Percentiles rank a stretch among this genome's conserved stretches.
These are phyloP conservation scores for Aspergillus sclerotioniger DNA, from an alignment of 495 filamentous ascomycete genomes.

Conservation along the genomic window DNA sequence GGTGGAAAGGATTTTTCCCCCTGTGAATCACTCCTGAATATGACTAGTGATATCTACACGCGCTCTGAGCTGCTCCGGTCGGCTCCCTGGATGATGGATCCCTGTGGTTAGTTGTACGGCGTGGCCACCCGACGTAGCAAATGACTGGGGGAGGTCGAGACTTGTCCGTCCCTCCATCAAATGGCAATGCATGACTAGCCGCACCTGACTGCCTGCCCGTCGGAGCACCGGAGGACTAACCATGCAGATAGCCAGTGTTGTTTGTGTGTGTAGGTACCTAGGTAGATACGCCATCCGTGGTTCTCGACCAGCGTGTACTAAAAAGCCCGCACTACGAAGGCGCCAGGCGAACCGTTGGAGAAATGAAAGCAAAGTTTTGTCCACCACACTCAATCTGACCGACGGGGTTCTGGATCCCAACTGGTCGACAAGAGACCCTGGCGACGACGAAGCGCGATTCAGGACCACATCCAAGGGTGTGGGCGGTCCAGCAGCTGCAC, in stretches of 20 bases:
- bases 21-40: not conserved
- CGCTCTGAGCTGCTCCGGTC: not conserved
- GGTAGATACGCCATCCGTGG: no score
- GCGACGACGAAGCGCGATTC: not conserved
- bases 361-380: not conserved
- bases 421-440: not conserved
- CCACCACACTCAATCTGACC: not conserved
- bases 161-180: not conserved
- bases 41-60: no score
- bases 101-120: not conserved
- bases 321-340: not conserved
- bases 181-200: slow-evolving; percentile 5
- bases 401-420: not conserved
- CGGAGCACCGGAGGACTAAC: slow-evolving; percentile 2
- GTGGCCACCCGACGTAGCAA: slow-evolving; percentile 8
- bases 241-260: not conserved
- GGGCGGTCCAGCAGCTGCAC: not conserved
- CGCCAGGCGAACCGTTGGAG: not conserved
- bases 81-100: not conserved
- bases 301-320: not conserved
- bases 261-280: no score
- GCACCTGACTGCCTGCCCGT: slow-evolving; percentile 7
- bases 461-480: not conserved
- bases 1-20: not conserved
- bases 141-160: slow-evolving; percentile 1